Conservation (phyloP, 2,329 filamentous ascomycete genomes). For the Fusarium coicis region DNA sequence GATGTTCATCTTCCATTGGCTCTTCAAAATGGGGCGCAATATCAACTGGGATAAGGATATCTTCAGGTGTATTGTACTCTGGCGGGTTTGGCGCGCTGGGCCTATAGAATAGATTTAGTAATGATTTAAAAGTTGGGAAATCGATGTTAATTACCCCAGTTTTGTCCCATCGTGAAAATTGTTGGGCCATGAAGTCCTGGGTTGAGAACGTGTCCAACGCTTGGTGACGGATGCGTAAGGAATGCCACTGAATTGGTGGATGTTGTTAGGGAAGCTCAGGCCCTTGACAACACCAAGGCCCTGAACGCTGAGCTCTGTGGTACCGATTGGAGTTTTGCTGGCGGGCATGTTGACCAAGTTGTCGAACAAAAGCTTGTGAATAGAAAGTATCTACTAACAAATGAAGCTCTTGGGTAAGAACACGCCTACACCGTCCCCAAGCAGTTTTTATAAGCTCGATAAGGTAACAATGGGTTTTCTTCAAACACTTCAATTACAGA, state of each 20-base stretch:
- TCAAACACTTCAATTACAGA: not conserved
- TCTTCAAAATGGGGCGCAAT: constrained; percentile 11
- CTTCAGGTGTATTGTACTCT: constrained; percentile 10
- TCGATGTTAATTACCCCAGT: not conserved
- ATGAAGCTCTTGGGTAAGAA: not conserved
- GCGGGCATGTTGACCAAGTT: not conserved
- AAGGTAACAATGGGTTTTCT: not conserved
- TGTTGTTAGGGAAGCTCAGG: constrained; percentile 4
- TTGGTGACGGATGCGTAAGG: constrained; percentile 24
- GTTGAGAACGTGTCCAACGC: constrained; percentile 26
- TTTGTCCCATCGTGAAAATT: constrained; percentile 25
- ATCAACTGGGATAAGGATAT: not conserved
- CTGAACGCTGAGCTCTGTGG: not conserved
- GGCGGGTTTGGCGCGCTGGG: constrained; percentile 27
- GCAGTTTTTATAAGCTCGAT: not conserved
- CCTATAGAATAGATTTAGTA: not conserved
- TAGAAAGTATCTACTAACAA: no score
- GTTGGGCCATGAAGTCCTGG: constrained; percentile 4
- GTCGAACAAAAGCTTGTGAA: not conserved
- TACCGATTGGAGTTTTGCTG: not conserved
- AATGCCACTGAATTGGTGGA: constrained; percentile 28
- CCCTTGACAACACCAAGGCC: not conserved
- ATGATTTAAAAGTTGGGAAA: accelerated
- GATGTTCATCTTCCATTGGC: constrained; percentile 25
- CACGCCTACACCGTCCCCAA: accelerated